Evolutionary conservation across 306 rosid species (phyloP).

Genomic region (Biancaea sappan): DNA sequence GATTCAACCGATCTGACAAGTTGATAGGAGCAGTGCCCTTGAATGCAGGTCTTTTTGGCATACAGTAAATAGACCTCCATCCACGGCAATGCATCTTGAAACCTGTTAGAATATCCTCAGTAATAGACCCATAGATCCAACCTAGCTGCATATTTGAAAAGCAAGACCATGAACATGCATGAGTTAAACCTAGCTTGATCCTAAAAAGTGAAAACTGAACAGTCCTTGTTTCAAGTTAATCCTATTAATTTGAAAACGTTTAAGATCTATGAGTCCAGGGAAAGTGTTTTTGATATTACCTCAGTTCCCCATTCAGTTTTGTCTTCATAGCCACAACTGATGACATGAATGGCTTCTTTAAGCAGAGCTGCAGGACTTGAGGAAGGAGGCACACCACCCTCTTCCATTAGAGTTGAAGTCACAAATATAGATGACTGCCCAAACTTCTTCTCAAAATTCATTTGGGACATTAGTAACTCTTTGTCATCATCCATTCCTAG

Average conservation of each 20-base stretch:
- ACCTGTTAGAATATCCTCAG: constrained; percentile 91
- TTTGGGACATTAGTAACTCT: constrained; percentile 79
- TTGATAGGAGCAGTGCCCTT: constrained; percentile 98
- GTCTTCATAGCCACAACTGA: constrained; percentile 93
- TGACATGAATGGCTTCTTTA: constrained; percentile 90
- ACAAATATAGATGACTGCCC: constrained; percentile 91
- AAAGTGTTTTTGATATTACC: constrained; percentile 49
- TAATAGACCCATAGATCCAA: constrained; percentile 92
- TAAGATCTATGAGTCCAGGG: constrained; percentile 19
- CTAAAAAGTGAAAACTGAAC: too few relatives aligned
- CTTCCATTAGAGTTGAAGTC: constrained; percentile 86
- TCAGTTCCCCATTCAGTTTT: constrained; percentile 92
- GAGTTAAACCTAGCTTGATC: not conserved
- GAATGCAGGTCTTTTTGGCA: constrained; percentile 82
- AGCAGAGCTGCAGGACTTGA: constrained; percentile 79
- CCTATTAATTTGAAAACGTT: constrained; percentile 26
- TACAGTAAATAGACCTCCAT: constrained; percentile 92
- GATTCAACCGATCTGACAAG: constrained; percentile 91
- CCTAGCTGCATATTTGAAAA: constrained; percentile 67
- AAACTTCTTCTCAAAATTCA: constrained; percentile 86
- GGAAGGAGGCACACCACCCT: constrained; percentile 90
- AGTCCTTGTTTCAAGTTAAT: not conserved
- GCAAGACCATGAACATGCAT: constrained; percentile 20
- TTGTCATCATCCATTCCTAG: constrained; percentile 73
- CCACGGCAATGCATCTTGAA: constrained; percentile 99